Evolutionary conservation across 2,329 filamentous ascomycete genomes (phyloP).

Genomic region (Venturia oleaginea): DNA sequence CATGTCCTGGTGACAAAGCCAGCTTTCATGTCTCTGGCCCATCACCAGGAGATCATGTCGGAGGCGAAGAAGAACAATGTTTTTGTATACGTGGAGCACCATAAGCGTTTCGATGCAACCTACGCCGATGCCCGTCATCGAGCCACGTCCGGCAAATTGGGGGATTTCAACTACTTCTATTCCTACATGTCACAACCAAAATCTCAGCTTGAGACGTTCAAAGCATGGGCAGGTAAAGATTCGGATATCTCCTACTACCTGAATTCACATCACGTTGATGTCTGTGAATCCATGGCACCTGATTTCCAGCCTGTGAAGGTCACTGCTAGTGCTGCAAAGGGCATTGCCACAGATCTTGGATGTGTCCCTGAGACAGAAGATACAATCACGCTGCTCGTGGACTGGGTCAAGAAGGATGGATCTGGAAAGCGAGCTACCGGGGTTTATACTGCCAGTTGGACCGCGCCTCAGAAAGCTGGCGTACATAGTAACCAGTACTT

Average conservation of each 20-base stretch:
- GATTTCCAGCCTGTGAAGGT: conserved; percentile 73
- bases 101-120: conserved; percentile 91
- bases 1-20: conserved; percentile 94
- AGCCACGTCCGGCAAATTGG: conserved; percentile 54
- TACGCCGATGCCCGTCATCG: conserved; percentile 80
- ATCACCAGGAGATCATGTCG: conserved; percentile 69
- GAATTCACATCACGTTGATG: conserved; percentile 89
- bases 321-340: conserved; percentile 66
- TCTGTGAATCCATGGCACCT: conserved; percentile 85
- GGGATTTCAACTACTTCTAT: conserved; percentile 98
- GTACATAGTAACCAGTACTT: conserved; percentile 98
- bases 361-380: conserved; percentile 79
- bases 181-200: conserved; percentile 93
- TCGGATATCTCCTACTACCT: conserved; percentile 95
- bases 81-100: conserved; percentile 89
- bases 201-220: conserved; percentile 87
- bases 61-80: conserved; percentile 67
- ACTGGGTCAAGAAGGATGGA: conserved; percentile 70
- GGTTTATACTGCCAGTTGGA: conserved; percentile 93
- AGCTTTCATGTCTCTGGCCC: conserved; percentile 71
- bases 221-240: conserved; percentile 84
- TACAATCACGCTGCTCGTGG: conserved; percentile 82
- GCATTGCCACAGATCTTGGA: conserved; percentile 68
- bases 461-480: conserved; percentile 80
- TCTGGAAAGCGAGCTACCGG: conserved; percentile 66